phyloP scores from a whole-genome alignment of 306 rosid species.

The Hippophae gyantsensis region DNA sequence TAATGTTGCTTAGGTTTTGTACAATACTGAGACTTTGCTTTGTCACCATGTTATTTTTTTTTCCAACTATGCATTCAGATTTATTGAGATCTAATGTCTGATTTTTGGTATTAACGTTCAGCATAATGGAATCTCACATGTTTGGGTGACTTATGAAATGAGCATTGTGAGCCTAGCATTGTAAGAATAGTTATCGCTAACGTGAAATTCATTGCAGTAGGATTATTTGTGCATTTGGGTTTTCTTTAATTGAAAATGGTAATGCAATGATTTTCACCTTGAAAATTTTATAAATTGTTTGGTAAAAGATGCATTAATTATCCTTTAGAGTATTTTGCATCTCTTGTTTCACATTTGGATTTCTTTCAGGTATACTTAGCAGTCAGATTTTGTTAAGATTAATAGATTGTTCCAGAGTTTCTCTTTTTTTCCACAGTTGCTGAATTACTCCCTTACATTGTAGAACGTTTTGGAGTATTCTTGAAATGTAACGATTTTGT shows the following conservation, averaged over 20 bases:
- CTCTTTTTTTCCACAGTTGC: neutral
- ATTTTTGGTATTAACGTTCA: constrained; percentile 15
- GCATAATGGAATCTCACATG: constrained; percentile 13
- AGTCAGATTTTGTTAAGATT: neutral
- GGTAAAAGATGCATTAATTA: neutral
- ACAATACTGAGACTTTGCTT: constrained; percentile 5
- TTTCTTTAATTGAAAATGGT: constrained; percentile 10
- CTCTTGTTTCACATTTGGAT: neutral
- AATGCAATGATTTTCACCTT: constrained; percentile 5
- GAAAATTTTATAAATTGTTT: neutral
- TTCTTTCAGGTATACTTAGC: neutral
- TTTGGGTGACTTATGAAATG: constrained; percentile 21
- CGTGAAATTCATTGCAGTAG: constrained; percentile 18
- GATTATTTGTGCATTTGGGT: neutral
- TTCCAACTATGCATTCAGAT: constrained; percentile 1
- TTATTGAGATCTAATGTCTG: constrained; percentile 19
- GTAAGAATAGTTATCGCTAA: constrained; percentile 11
- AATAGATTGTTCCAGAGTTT: neutral
- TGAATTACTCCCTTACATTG: neutral
- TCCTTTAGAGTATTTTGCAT: neutral
- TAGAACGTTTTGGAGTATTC: neutral
- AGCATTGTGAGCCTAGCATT: constrained; percentile 18
- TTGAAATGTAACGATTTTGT: neutral
- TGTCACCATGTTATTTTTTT: constrained; percentile 4
- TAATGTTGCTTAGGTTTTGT: constrained; percentile 19